Evolutionary conservation across 148 eudicot genomes (phyloP).

Genomic region (Agrostemma githago): DNA sequence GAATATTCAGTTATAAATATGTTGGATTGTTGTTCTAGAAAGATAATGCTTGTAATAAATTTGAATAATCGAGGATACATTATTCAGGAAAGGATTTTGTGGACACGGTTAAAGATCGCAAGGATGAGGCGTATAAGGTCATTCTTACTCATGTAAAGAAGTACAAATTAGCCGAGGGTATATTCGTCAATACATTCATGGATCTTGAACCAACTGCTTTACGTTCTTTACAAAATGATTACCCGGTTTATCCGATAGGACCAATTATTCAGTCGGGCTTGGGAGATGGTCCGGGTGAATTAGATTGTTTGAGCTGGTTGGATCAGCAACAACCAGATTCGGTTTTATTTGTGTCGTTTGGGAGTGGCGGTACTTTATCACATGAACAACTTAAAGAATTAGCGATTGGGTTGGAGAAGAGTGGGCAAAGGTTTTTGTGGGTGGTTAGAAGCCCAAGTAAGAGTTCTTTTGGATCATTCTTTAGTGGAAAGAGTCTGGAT

Average conservation of each 20-base stretch:
- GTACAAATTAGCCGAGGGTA: conserved; percentile 39
- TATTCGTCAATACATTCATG: conserved; percentile 45
- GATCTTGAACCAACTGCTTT: conserved; percentile 43
- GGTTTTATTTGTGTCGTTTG: conserved; percentile 43
- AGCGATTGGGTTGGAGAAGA: conserved; percentile 46
- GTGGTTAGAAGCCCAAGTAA: conserved; percentile 42
- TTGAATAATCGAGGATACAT: neutral
- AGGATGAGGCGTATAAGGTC: conserved; percentile 36
- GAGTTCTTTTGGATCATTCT: conserved; percentile 19
- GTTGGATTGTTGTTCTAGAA: no score
- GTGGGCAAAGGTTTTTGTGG: conserved; percentile 48
- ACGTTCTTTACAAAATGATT: conserved; percentile 23
- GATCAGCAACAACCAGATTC: conserved; percentile 41
- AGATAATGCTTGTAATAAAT: no score
- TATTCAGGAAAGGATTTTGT: conserved; percentile 27
- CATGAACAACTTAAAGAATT: conserved; percentile 37
- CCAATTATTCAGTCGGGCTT: conserved; percentile 30
- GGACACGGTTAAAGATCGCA: conserved; percentile 43
- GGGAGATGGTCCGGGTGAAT: neutral
- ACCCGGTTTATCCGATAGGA: conserved; percentile 40
- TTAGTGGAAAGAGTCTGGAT: conserved; percentile 14
- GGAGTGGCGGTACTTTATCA: conserved; percentile 47
- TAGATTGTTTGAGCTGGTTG: conserved; percentile 39
- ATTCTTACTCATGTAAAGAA: conserved; percentile 28
- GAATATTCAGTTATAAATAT: no score